phyloP scores from a whole-genome alignment of 176 grass and related monocot species.

The Ensete glaucum region DNA sequence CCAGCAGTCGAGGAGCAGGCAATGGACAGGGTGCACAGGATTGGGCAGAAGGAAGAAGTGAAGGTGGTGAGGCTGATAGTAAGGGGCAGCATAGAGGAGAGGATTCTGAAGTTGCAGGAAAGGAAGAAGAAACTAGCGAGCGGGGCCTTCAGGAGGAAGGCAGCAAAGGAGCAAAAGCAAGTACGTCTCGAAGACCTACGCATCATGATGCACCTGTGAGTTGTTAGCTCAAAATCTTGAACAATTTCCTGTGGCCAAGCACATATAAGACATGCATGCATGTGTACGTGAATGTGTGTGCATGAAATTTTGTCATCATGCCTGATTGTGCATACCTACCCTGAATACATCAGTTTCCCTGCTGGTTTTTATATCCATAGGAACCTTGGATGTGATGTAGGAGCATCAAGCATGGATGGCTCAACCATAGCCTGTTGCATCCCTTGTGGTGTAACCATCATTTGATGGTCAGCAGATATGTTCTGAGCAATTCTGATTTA shows the following conservation, averaged over 20 bases:
- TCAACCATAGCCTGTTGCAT: neutral
- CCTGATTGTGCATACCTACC: neutral
- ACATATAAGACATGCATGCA: neutral
- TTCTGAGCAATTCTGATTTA: neutral
- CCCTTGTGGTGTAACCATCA: neutral
- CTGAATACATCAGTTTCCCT: neutral
- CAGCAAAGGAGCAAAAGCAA: slow-evolving; percentile 38
- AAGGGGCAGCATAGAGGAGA: slow-evolving; percentile 75
- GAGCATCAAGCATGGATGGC: too few species aligned
- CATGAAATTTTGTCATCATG: neutral
- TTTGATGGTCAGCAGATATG: neutral
- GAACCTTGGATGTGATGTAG: neutral
- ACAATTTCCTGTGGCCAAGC: neutral
- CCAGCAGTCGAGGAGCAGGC: slow-evolving; percentile 85
- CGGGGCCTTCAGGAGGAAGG: slow-evolving; percentile 57
- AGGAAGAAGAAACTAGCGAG: slow-evolving; percentile 52
- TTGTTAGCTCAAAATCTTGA: slow-evolving; percentile 13
- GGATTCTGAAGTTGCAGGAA: slow-evolving; percentile 71
- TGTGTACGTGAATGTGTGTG: neutral
- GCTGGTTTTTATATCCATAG: neutral
- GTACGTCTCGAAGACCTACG: slow-evolving; percentile 70
- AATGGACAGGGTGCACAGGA: slow-evolving; percentile 91
- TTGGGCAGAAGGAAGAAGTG: slow-evolving; percentile 69
- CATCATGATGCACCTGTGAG: slow-evolving; percentile 54
- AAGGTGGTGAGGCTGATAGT: slow-evolving; percentile 68